Conservation (phyloP, 805 yeast species). For the Hanseniaspora singularis region DNA sequence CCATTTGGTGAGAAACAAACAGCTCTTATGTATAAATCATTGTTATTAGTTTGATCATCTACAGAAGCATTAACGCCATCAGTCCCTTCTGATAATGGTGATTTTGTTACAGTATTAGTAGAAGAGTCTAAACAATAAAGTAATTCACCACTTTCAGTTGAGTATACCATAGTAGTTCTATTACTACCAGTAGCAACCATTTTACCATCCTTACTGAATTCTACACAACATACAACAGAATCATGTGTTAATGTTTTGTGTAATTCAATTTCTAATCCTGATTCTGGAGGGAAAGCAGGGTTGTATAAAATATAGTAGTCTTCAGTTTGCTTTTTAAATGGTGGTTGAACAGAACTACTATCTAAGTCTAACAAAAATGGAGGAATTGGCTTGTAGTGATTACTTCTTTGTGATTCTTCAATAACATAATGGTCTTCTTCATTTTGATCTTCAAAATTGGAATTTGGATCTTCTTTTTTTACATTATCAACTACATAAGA, state of each 20-base stretch:
- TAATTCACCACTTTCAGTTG: conserved; percentile 81
- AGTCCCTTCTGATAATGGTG: no score
- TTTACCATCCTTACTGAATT: conserved; percentile 84
- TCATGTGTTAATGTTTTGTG: conserved; percentile 85
- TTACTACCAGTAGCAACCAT: conserved; percentile 94
- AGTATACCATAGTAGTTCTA: conserved; percentile 86
- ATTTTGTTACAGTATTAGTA: conserved; percentile 18
- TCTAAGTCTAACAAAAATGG: conserved; percentile 74
- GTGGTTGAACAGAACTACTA: conserved; percentile 60
- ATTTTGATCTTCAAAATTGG: conserved; percentile 19
- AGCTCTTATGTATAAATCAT: conserved; percentile 80
- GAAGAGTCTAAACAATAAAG: conserved; percentile 55
- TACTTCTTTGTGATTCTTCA: conserved; percentile 31
- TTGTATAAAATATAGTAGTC: conserved; percentile 85
- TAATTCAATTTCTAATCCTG: conserved; percentile 68
- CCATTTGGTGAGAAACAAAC: conserved; percentile 96
- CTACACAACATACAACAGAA: conserved; percentile 92
- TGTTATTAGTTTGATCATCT: background rate
- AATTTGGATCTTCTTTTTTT: conserved; percentile 19
- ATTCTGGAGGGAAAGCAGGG: conserved; percentile 54
- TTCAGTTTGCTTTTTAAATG: conserved; percentile 65
- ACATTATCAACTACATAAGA: conserved; percentile 9
- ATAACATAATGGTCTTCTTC: conserved; percentile 29
- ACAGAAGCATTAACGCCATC: conserved; percentile 23
- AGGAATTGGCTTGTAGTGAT: conserved; percentile 63